A percentile compares a stretch with the other conserved stretches of the same genome.
Conservation (phyloP, 208 protist genomes). For the Wallacemonas rigidus region DNA sequence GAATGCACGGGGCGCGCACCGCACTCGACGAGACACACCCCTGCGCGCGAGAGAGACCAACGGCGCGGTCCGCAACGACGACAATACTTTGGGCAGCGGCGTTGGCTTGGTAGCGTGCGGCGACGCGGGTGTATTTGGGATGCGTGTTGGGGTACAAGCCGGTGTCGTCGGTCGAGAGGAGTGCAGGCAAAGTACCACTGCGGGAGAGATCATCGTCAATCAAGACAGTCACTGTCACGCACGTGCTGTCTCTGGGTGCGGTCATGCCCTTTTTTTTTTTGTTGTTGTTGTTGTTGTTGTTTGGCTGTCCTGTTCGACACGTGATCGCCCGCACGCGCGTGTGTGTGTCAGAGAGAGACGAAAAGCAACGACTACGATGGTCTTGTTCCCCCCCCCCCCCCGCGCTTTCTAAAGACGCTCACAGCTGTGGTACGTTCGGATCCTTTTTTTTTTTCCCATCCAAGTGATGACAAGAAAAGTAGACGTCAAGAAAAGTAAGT, state of each 20-base stretch:
- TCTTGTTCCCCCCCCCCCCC: background rate
- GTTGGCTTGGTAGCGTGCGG: slow-evolving; percentile 2
- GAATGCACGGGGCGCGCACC: no score
- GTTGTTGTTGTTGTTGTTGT: no score
- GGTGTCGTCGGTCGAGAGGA: slow-evolving; percentile 2
- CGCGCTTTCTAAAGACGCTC: no score
- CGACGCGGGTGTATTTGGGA: slow-evolving; percentile 3
- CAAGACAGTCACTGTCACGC: background rate
- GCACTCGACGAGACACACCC: no score
- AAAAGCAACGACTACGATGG: background rate
- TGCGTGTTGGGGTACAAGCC: background rate
- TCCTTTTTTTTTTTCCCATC: no score
- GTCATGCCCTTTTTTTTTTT: no score
- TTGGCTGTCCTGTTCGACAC: no score
- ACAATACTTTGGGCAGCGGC: slow-evolving; percentile 12
- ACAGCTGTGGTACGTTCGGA: no score
- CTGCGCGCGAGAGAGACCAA: no score
- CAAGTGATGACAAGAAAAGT: no score
- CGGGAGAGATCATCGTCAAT: slow-evolving; percentile 3
- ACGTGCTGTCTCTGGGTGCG: background rate
- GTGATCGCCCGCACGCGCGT: no score
- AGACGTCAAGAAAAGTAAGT: no score
- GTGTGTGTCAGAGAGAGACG: background rate
- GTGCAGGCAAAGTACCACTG: background rate
- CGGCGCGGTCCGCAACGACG: background rate